Base-by-base conservation (phyloP, 306 rosid species). In the Parietaria judaica region DNA sequence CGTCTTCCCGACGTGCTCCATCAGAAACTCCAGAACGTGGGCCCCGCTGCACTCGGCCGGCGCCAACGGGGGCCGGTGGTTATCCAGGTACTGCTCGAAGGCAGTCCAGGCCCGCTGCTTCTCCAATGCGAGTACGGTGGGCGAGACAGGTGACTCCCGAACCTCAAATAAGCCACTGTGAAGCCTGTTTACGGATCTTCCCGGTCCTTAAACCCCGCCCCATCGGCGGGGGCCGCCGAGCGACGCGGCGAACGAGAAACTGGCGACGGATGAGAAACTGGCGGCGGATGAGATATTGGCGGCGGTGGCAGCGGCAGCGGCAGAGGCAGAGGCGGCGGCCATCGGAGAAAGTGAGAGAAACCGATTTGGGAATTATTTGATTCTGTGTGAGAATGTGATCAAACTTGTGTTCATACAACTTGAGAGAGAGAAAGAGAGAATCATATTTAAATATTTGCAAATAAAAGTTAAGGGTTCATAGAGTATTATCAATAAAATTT, bases 51-150 rank as follows among this genome's bases (percentile, higher is more conserved):
- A 87, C 54, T 85, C 82, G 0, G 91, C 79, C 0, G 87, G 85
- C 11, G 79, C 54, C 13, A 90, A 66, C 1, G 96, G 91, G 0
- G 97, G 97, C 52, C 90, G 80, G 54, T 87, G 97, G 63, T 90
- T 90, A 71, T 79, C 85, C 31, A 90, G 70, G 69, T 90, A 90
- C 72, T 90, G 97, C 23, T 90, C 96, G 58, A 90, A 90, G 6
- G 97, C 83, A 81, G 77, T 85, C 96, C 95, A 87, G 77, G 84
- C 96, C 11, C 96, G 76, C 61, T 86, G 74, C 83, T 90, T 86
- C 60, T 87, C 96, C 4, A 94, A 83, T 68, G 87, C 96, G 47
- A 41, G 31, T 51, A 73, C 36, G 15, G 17, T 52, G 1, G 60
- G 14, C 11, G 50, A 9, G 3, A 46, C 44, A 0, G 51, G 45